Evolutionary conservation across 768 basidiomycete genomes (phyloP), one percentile per base, ranked within the genome.

Genomic region (Suillus placidus): DNA sequence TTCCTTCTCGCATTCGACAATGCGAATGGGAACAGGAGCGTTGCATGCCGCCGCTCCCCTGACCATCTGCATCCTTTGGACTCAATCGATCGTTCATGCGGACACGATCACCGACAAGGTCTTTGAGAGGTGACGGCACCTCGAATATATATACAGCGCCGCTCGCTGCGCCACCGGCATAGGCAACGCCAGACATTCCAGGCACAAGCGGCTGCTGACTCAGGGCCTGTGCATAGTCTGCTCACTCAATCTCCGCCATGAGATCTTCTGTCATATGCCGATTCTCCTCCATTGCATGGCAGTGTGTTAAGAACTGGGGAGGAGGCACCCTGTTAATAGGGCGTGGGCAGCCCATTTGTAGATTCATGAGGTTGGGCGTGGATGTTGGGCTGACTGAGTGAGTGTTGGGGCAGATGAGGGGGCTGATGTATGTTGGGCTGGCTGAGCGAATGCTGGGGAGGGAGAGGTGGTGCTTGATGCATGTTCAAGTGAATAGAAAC

Each of bases 211-310:
- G 71, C n/a, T 77, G 77, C 68, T 83, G 82, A 45, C 79, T 80
- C 71, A 86, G 84, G 12, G 83, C 75, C 71, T 87, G 87, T 63
- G 87, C 85, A 67, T 85, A 76, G 74, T 90, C 88, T n/a, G 87
- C 87, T 51, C 86, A 83, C 71, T 92, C 90, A 67, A 91, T 88
- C 67, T 91, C 88, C 37, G 86, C 87, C 76, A 91, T 79, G 34
- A 91, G 80, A 67, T 91, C 87, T 42, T 86, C 85, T 0, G 89
- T 89, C 82, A 91, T 84, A 60, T 88, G 83, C 83, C 86, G 89
- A 47, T 81, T 81, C 49, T 86, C 87, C 43, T 87, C 86, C 71
- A 84, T 71, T 13, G 80, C 75, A 49, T 85, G 83, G 71, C 83
- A 87, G 64, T 86, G 84, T 0, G 80, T 76, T 23, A 89, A 82